Conservation (phyloP, 2,329 filamentous ascomycete species). For the Hymenoscyphus scutula region DNA sequence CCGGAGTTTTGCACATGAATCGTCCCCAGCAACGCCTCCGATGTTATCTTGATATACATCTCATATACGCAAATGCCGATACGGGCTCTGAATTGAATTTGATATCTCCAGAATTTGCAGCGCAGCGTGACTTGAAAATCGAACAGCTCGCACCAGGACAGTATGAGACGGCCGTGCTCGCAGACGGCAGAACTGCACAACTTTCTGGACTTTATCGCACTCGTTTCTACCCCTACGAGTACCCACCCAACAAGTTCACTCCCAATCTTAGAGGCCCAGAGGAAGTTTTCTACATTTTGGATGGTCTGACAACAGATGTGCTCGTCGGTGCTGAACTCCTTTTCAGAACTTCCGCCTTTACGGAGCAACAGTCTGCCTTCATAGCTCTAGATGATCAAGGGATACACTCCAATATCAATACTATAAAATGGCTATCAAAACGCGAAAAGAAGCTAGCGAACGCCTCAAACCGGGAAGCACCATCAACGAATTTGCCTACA, state of each 20-base stretch:
- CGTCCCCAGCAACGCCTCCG: background rate
- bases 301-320: background rate
- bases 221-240: background rate
- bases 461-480: background rate
- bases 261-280: background rate
- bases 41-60: background rate
- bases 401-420: background rate
- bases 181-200: background rate
- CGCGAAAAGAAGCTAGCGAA: background rate
- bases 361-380: background rate
- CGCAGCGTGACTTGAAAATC: background rate
- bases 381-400: background rate
- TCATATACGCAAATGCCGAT: background rate
- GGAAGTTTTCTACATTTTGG: background rate
- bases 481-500: background rate
- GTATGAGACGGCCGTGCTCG: background rate
- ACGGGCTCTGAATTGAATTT: background rate
- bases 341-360: background rate
- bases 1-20: background rate
- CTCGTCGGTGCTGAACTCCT: background rate
- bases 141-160: background rate
- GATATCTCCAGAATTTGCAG: background rate
- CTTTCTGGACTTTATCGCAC: background rate
- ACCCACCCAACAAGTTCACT: background rate
- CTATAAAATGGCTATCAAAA: background rate